Percentiles rank a stretch among this genome's conserved stretches.
phyloP scores from a whole-genome alignment of 768 basidiomycete genomes.

The Boletus reticulatus region DNA sequence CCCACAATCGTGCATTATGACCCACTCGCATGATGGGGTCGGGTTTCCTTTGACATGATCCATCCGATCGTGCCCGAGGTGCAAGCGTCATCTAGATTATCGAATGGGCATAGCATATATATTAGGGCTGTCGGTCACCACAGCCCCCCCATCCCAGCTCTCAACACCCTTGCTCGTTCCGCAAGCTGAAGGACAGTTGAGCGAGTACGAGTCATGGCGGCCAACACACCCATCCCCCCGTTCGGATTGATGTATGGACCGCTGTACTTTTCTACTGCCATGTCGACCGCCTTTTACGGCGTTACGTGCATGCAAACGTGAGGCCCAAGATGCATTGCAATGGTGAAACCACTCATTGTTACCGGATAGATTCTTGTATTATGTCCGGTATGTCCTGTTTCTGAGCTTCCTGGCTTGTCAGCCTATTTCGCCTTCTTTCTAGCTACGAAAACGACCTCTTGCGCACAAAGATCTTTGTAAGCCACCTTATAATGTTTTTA shows the following conservation, averaged over 20 bases:
- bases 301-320: slow-evolving; percentile 12
- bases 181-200: background rate
- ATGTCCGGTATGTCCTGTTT: background rate
- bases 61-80: background rate
- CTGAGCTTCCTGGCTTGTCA: background rate
- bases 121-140: background rate
- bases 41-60: too few species aligned
- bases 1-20: too few species aligned
- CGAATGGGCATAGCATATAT: background rate
- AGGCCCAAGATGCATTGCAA: background rate
- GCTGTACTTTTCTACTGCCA: background rate
- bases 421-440: too few species aligned
- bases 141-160: too few species aligned
- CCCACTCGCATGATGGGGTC: too few species aligned
- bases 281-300: slow-evolving; percentile 2
- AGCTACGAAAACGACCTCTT: slow-evolving; percentile 7
- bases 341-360: background rate
- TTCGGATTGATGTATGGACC: background rate
- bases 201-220: background rate
- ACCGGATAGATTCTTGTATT: slow-evolving; percentile 8
- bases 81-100: background rate
- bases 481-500: background rate
- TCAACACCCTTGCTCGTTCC: background rate
- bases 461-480: slow-evolving; percentile 8
- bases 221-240: too few species aligned